Evolutionary conservation across 2,329 filamentous ascomycete genomes (phyloP).

Genomic region (Microdochium nivale): DNA sequence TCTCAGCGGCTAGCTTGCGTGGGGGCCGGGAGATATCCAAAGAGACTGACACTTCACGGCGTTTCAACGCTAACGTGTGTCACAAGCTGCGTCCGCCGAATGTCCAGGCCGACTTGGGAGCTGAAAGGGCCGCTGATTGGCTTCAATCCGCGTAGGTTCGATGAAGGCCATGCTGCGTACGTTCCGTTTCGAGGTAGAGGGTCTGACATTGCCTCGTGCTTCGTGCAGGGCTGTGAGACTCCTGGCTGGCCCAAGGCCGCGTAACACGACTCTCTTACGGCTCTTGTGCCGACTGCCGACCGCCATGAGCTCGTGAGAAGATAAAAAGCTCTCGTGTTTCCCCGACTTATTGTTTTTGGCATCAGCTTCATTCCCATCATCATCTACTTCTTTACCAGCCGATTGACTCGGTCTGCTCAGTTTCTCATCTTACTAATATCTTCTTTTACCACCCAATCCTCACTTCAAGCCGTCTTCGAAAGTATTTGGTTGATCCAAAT

Average conservation of each 20-base stretch:
- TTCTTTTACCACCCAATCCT: background rate
- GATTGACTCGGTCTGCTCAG: constrained; percentile 5
- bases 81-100: background rate
- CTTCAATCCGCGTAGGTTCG: background rate
- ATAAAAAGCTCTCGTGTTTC: background rate
- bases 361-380: constrained; percentile 2
- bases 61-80: background rate
- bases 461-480: background rate
- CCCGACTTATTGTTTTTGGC: background rate
- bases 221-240: background rate
- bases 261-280: background rate
- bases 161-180: background rate
- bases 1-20: background rate
- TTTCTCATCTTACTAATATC: constrained; percentile 4
- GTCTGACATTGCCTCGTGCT: background rate
- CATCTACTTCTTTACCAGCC: constrained; percentile 2
- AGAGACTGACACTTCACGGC: background rate
- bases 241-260: background rate
- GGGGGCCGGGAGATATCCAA: background rate
- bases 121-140: background rate
- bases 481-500: background rate
- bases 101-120: background rate
- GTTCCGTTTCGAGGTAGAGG: background rate
- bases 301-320: background rate
- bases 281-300: background rate